phyloP scores from a whole-genome alignment of 2,329 filamentous ascomycete genomes.

The Xylariaceae sp. region DNA sequence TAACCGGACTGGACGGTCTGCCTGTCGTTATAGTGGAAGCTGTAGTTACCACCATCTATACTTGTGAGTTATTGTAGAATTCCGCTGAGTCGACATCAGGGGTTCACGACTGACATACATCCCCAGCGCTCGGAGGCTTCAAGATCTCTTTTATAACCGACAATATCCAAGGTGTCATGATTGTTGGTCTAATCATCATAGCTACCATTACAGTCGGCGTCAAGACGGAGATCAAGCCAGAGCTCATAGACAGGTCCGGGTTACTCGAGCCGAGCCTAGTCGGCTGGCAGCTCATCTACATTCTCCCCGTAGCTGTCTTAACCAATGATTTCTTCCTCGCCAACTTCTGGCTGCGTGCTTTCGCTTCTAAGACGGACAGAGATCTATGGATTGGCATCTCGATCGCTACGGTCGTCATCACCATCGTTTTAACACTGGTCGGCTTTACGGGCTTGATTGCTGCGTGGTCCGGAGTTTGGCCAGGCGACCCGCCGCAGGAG shows the following conservation, averaged over 20 bases:
- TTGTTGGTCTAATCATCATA: conserved; percentile 75
- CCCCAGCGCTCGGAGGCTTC: conserved; percentile 78
- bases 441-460: conserved; percentile 77
- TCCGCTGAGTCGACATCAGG: not conserved
- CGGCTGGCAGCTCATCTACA: conserved; percentile 87
- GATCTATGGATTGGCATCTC: conserved; percentile 77
- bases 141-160: conserved; percentile 85
- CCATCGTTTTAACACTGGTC: conserved; percentile 75
- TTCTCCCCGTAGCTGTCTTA: conserved; percentile 78
- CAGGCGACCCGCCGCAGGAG: conserved; percentile 63
- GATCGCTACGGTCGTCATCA: conserved; percentile 69
- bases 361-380: conserved; percentile 78
- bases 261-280: conserved; percentile 73
- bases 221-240: conserved; percentile 73
- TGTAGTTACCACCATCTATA: conserved; percentile 81
- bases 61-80: conserved; percentile 59
- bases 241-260: conserved; percentile 71
- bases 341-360: conserved; percentile 84
- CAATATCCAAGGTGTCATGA: conserved; percentile 81
- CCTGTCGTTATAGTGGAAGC: conserved; percentile 81
- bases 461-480: conserved; percentile 77
- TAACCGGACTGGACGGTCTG: conserved; percentile 77
- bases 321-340: conserved; percentile 90
- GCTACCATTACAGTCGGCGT: conserved; percentile 80
- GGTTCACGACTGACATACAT: conserved; percentile 22